phyloP scores from a whole-genome alignment of 768 basidiomycete genomes.

The Russula sp. region DNA sequence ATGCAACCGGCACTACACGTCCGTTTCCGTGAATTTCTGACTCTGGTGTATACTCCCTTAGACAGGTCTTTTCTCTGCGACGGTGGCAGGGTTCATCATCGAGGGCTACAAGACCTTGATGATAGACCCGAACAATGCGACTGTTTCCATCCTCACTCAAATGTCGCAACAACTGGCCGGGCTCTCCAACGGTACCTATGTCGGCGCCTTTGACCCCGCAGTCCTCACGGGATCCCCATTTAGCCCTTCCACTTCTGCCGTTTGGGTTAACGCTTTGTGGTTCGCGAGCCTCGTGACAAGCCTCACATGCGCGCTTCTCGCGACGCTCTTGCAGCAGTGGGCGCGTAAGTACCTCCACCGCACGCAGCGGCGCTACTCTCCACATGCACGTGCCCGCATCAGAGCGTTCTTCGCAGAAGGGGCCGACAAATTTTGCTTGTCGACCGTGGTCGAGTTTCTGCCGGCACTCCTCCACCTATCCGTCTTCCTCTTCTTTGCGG shows the following conservation, averaged over 20 bases:
- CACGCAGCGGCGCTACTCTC: not conserved
- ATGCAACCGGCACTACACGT: not conserved
- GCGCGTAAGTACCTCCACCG: not conserved
- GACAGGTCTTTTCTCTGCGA: not conserved
- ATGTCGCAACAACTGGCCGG: not conserved
- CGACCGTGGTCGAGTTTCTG: not conserved
- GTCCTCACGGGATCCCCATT: not conserved
- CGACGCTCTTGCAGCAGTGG: not conserved
- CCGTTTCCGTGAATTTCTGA: not conserved
- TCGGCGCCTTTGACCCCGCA: not conserved
- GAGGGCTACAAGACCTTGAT: not conserved
- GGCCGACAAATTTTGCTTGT: not conserved
- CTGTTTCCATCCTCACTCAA: not conserved
- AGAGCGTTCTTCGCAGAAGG: not conserved
- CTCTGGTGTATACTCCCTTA: too few species aligned
- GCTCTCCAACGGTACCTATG: not conserved
- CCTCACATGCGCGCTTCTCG: not conserved
- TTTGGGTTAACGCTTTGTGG: not conserved
- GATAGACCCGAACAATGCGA: not conserved
- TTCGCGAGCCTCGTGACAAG: not conserved
- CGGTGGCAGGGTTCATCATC: not conserved
- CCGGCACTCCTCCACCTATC: not conserved
- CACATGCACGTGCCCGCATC: not conserved
- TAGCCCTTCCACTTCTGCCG: not conserved
- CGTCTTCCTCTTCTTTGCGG: not conserved